Conservation (phyloP, 805 yeast species). For the Maudiozyma barnettii region DNA sequence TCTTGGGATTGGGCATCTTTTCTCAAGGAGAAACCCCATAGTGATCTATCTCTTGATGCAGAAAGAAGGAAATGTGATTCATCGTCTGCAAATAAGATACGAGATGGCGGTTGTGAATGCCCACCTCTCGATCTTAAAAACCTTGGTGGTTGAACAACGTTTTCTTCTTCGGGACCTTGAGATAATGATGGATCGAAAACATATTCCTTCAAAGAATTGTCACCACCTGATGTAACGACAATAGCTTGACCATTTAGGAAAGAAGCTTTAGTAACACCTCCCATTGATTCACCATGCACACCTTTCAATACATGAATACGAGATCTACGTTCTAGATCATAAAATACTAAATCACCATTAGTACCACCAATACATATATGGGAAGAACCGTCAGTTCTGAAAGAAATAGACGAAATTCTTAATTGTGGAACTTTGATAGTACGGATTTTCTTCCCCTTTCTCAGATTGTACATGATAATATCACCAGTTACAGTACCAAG, state of each 20-base stretch:
- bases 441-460: conserved; percentile 48
- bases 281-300: conserved; percentile 63
- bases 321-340: conserved; percentile 62
- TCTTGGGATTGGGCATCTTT: conserved; percentile 96
- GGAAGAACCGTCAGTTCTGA: conserved; percentile 83
- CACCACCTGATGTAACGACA: conserved; percentile 81
- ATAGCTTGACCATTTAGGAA: conserved; percentile 91
- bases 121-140: conserved; percentile 91
- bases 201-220: conserved; percentile 77
- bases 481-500: conserved; percentile 66
- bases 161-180: conserved; percentile 31
- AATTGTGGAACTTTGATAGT: conserved; percentile 37
- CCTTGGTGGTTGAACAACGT: conserved; percentile 82
- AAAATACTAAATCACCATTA: conserved; percentile 77
- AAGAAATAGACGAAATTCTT: conserved; percentile 53
- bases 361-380: conserved; percentile 73
- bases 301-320: conserved; percentile 67
- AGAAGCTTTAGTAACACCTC: conserved; percentile 66
- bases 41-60: conserved; percentile 74
- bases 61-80: conserved; percentile 78
- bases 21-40: conserved; percentile 88
- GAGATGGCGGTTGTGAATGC: conserved; percentile 83
- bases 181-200: conserved; percentile 90
- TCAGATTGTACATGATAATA: conserved; percentile 56
- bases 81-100: conserved; percentile 66